These are phyloP conservation scores for Kondoa malvinella DNA, from an alignment of 768 basidiomycete species.

Conservation along the genomic window DNA sequence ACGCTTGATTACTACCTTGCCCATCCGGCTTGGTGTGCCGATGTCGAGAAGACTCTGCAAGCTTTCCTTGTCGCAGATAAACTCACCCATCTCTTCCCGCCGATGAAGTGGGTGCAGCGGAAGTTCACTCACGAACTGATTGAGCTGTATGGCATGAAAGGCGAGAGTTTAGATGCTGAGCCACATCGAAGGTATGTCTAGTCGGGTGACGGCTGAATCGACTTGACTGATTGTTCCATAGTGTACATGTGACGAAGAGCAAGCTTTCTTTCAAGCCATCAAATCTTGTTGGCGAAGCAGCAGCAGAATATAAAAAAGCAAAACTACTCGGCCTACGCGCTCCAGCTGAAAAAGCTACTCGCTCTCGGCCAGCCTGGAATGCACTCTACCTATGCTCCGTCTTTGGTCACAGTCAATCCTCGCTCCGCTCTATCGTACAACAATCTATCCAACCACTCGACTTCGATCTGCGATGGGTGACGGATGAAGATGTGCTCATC, in stretches of 20 bases:
- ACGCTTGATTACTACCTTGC: constrained; percentile 18
- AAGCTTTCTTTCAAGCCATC: constrained; percentile 4
- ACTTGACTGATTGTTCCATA: constrained; percentile 8
- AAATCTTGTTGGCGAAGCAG: constrained; percentile 17
- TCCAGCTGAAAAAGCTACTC: constrained; percentile 8
- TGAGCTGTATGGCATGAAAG: constrained; percentile 60
- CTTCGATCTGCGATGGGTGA: constrained; percentile 23
- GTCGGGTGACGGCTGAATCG: neutral
- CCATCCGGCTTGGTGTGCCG: constrained; percentile 49
- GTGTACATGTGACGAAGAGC: neutral
- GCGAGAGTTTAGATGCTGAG: constrained; percentile 77
- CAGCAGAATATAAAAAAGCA: constrained; percentile 3
- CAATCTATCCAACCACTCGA: constrained; percentile 17
- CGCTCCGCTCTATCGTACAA: constrained; percentile 17
- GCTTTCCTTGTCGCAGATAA: constrained; percentile 58
- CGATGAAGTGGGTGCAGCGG: constrained; percentile 60
- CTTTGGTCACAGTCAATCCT: constrained; percentile 23
- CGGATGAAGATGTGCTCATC: constrained; percentile 4
- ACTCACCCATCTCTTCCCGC: constrained; percentile 54
- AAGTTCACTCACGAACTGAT: constrained; percentile 68
- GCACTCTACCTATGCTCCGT: constrained; percentile 24
- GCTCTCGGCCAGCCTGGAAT: constrained; percentile 16
- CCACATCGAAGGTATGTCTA: constrained; percentile 41
- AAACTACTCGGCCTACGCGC: neutral
- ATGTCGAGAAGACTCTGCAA: constrained; percentile 38